Percentiles rank a stretch among this genome's conserved stretches.
phyloP scores from a whole-genome alignment of 805 yeast species.

The Saccharomycopsis lassenensis region DNA sequence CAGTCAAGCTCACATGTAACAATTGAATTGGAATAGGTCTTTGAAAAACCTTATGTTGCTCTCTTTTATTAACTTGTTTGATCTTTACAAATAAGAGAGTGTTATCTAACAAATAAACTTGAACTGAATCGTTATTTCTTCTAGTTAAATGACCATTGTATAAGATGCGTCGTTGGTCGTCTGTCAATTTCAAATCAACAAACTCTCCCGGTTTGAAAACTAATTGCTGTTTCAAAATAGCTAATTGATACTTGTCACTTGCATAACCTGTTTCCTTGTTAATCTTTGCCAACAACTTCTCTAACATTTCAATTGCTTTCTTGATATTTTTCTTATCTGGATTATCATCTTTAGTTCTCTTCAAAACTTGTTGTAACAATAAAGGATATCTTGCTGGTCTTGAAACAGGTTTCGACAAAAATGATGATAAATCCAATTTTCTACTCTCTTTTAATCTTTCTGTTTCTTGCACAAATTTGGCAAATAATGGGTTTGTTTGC shows the following conservation, averaged over 20 bases:
- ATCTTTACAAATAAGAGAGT: conserved; percentile 76
- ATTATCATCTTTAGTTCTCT: conserved; percentile 65
- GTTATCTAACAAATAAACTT: conserved; percentile 80
- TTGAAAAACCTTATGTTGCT: conserved; percentile 83
- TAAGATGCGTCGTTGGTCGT: conserved; percentile 68
- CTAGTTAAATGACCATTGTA: conserved; percentile 70
- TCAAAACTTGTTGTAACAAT: conserved; percentile 69
- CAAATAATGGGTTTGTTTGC: conserved; percentile 79
- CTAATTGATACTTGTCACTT: conserved; percentile 82
- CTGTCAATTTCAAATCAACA: conserved; percentile 74
- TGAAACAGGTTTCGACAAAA: conserved; percentile 89
- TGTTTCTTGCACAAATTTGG: conserved; percentile 87
- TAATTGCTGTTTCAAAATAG: conserved; percentile 75
- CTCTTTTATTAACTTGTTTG: conserved; percentile 80
- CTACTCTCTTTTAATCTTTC: conserved; percentile 77
- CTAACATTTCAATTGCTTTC: conserved; percentile 65
- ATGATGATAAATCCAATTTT: conserved; percentile 85
- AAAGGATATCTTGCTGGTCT: conserved; percentile 92
- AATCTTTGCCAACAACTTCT: conserved; percentile 61
- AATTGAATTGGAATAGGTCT: conserved; percentile 78
- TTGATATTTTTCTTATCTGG: conserved; percentile 61
- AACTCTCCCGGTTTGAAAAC: conserved; percentile 74
- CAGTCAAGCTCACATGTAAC: conserved; percentile 62
- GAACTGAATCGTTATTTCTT: conserved; percentile 71
- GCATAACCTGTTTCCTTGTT: conserved; percentile 89